phyloP scores from a whole-genome alignment of 23 red algal species.

The Gracilaria domingensis region DNA sequence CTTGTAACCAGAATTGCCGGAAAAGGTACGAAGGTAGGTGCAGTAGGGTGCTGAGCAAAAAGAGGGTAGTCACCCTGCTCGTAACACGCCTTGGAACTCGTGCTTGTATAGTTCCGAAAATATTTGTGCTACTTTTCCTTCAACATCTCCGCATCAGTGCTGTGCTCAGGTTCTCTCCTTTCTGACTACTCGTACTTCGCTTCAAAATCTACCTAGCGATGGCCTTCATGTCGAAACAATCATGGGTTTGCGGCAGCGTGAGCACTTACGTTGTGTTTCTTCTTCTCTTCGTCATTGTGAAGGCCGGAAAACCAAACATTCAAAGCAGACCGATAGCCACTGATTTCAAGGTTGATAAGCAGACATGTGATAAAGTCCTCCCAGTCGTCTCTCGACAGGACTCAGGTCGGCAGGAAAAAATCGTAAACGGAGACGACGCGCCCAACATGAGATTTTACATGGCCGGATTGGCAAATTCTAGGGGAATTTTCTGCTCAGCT shows the following conservation, averaged over 20 bases:
- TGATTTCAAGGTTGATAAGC: background rate
- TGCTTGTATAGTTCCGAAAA: too few relatives aligned
- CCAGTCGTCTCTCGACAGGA: background rate
- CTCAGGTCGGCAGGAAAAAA: background rate
- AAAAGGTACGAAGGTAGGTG: too few relatives aligned
- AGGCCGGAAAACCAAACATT: background rate
- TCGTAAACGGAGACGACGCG: background rate
- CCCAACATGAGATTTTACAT: constrained; percentile 2
- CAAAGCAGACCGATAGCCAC: background rate
- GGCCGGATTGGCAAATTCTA: background rate
- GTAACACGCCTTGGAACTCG: too few relatives aligned
- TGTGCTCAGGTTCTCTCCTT: background rate
- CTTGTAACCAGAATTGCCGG: too few relatives aligned
- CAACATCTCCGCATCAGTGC: background rate
- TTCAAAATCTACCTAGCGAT: background rate
- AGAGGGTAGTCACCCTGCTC: too few relatives aligned
- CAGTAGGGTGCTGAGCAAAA: too few relatives aligned
- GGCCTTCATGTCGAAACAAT: background rate
- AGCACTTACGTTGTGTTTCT: background rate
- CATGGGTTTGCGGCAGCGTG: background rate
- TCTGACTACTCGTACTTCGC: background rate
- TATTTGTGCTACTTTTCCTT: too few relatives aligned
- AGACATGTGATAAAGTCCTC: background rate
- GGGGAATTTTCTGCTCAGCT: constrained; percentile 27
- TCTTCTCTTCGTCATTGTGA: background rate